phyloP scores from a whole-genome alignment of 805 yeast genomes.

The Candida alai region DNA sequence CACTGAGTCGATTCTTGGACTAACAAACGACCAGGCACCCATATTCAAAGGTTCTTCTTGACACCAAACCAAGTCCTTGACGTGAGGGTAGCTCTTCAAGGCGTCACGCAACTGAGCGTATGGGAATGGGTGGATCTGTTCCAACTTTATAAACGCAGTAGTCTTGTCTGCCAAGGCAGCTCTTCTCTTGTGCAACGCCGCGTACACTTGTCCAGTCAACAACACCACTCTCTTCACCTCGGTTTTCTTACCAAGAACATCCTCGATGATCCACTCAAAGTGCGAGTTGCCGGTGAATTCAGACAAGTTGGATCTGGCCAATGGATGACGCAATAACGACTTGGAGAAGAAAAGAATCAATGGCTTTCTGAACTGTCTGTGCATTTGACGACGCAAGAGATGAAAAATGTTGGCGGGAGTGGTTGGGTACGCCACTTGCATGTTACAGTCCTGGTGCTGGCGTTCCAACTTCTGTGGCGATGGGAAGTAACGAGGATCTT shows the following conservation, averaged over 20 bases:
- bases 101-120: constrained; percentile 85
- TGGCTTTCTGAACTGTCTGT: constrained; percentile 96
- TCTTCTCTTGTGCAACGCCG: constrained; percentile 89
- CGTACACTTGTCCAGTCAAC: constrained; percentile 90
- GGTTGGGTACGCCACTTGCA: constrained; percentile 97
- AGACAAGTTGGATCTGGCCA: constrained; percentile 78
- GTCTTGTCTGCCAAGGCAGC: constrained; percentile 67
- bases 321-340: constrained; percentile 92
- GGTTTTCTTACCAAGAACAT: constrained; percentile 74
- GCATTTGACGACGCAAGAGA: constrained; percentile 96
- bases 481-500: constrained; percentile 95
- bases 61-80: constrained; percentile 90
- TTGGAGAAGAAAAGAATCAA: constrained; percentile 86
- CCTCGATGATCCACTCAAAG: constrained; percentile 96
- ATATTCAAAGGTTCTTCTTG: constrained; percentile 99
- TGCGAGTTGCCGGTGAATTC: constrained; percentile 91
- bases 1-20: constrained; percentile 82
- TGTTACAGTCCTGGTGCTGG: constrained; percentile 98
- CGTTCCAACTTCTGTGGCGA: constrained; percentile 81
- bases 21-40: constrained; percentile 79
- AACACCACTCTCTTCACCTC: constrained; percentile 85
- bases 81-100: constrained; percentile 71
- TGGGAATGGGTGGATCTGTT: constrained; percentile 99
- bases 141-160: constrained; percentile 86
- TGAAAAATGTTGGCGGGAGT: constrained; percentile 98